A percentile compares a stretch with the other conserved stretches of the same genome.
These are phyloP conservation scores for Acer negundo DNA, from an alignment of 345 rosid species.

Conservation along the genomic window DNA sequence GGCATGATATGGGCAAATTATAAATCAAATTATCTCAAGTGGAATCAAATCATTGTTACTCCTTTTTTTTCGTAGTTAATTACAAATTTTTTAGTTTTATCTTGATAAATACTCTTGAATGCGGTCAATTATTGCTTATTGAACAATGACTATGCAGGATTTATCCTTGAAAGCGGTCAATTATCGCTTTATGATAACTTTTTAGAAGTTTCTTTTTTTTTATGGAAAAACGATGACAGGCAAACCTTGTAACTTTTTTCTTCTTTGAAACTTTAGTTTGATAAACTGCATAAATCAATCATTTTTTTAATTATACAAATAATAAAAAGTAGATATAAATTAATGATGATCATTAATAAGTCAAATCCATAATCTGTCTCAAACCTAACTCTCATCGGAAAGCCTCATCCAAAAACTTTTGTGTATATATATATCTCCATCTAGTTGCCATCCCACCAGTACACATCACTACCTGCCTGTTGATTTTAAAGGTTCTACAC, in stretches of 20 bases:
- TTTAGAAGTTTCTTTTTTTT: background rate
- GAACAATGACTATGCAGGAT: background rate
- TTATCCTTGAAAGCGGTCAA: too few species aligned
- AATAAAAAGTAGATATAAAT: background rate
- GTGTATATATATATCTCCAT: background rate
- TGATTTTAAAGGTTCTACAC: slow-evolving; percentile 6
- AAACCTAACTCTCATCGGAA: slow-evolving; percentile 19
- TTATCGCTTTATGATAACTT: background rate
- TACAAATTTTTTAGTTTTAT: too few species aligned
- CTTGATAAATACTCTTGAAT: too few species aligned
- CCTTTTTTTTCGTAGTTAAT: too few species aligned
- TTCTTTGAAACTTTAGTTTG: background rate
- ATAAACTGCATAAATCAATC: background rate
- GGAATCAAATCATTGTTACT: too few species aligned
- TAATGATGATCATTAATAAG: background rate
- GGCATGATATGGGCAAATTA: too few species aligned
- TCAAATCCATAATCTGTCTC: slow-evolving; percentile 24
- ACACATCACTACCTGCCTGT: slow-evolving; percentile 20
- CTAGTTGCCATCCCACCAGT: background rate
- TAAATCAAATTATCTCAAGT: too few species aligned
- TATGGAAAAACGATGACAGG: background rate
- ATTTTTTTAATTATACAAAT: background rate
- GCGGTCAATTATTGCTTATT: background rate
- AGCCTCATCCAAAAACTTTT: background rate
- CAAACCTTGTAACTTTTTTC: background rate